phyloP scores from a whole-genome alignment of 192 early-diverging fungal genomes.

The Lobosporangium transversale region DNA sequence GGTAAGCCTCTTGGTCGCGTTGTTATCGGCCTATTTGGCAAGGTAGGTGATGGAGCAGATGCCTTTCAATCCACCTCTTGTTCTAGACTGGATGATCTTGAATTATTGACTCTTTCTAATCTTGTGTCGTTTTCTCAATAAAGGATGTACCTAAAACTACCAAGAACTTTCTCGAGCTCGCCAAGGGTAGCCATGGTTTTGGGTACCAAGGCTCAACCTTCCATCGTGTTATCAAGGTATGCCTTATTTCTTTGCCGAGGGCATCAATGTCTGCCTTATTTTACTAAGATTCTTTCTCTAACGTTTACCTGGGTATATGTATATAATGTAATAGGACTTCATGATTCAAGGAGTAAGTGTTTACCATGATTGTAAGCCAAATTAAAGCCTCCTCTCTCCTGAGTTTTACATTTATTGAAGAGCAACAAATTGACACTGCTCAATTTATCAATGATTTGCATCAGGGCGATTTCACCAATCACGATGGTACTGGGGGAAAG shows the following conservation, averaged over 20 bases:
- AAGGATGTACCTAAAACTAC: slow-evolving; percentile 74
- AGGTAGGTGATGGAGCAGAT: slow-evolving; percentile 49
- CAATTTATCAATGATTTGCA: too few species aligned
- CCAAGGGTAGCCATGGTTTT: slow-evolving; percentile 73
- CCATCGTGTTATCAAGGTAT: slow-evolving; percentile 78
- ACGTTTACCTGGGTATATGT: too few species aligned
- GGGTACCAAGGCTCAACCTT: slow-evolving; percentile 50
- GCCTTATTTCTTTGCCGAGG: not conserved
- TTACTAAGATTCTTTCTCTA: too few species aligned
- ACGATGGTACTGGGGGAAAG: slow-evolving; percentile 82
- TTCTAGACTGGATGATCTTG: not conserved
- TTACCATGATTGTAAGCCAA: not conserved
- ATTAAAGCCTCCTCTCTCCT: too few species aligned
- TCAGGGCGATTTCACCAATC: slow-evolving; percentile 75
- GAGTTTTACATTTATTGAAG: too few species aligned
- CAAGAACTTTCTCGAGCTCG: slow-evolving; percentile 93
- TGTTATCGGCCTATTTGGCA: slow-evolving; percentile 78
- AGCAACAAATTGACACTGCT: too few species aligned
- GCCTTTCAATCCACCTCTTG: slow-evolving; percentile 8
- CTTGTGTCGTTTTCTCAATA: not conserved
- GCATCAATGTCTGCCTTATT: too few species aligned
- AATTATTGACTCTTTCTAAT: not conserved
- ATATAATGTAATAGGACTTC: slow-evolving; percentile 55
- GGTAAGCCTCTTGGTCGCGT: slow-evolving; percentile 74
- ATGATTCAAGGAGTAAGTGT: slow-evolving; percentile 61